A percentile compares a stretch with the other conserved stretches of the same genome.
Evolutionary conservation across 768 basidiomycete species (phyloP).

Genomic region (Sarcomyxa edulis): DNA sequence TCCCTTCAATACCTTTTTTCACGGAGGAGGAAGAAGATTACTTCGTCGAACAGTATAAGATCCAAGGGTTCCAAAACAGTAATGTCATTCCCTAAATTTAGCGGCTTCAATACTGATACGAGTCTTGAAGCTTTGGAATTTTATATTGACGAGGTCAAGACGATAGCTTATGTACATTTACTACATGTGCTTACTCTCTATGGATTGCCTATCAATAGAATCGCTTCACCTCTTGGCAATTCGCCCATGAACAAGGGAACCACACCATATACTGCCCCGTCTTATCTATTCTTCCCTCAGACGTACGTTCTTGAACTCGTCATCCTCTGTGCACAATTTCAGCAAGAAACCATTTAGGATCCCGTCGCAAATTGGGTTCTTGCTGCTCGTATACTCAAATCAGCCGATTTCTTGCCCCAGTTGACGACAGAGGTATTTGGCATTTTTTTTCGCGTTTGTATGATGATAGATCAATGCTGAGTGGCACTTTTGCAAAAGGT

Average conservation of each 20-base stretch:
- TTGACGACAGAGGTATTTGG: slow-evolving; percentile 31
- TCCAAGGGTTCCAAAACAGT: slow-evolving; percentile 61
- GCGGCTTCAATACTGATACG: not conserved
- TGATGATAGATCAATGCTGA: not conserved
- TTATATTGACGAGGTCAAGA: slow-evolving; percentile 48
- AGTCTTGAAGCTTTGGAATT: slow-evolving; percentile 51
- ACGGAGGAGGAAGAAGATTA: slow-evolving; percentile 62
- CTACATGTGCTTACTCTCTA: not conserved
- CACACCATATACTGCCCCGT: slow-evolving; percentile 37
- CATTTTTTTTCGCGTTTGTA: not conserved
- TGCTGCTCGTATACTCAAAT: slow-evolving; percentile 27
- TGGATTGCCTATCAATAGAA: slow-evolving; percentile 24
- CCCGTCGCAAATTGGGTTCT: slow-evolving; percentile 41
- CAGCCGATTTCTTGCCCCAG: slow-evolving; percentile 30
- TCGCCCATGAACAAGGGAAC: slow-evolving; percentile 39
- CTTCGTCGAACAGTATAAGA: slow-evolving; percentile 55
- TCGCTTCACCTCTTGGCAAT: slow-evolving; percentile 32
- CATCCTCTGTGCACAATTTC: not conserved
- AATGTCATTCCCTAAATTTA: not conserved
- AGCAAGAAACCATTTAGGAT: slow-evolving; percentile 25
- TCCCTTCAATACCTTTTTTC: slow-evolving; percentile 59
- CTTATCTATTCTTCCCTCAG: slow-evolving; percentile 32
- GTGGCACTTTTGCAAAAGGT: slow-evolving; percentile 24
- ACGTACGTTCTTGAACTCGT: slow-evolving; percentile 23
- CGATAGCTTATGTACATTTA: not conserved